Percentiles rank a stretch among this genome's conserved stretches.
Evolutionary conservation across 192 early-diverging fungal species (phyloP).

Genomic region (Coemansia sp.): DNA sequence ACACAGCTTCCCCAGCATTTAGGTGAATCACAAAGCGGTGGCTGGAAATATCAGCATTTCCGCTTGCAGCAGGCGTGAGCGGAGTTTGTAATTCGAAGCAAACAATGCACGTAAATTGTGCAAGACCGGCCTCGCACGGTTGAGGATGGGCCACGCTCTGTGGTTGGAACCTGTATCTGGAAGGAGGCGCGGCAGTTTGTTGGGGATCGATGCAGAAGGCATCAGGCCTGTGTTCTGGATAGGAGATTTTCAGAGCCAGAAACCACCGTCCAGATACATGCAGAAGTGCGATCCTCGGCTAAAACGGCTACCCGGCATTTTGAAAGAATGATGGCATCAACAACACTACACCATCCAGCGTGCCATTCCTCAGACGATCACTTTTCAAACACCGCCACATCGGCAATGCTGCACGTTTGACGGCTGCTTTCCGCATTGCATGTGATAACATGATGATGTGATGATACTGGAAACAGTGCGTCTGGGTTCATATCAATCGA

Average conservation of each 20-base stretch:
- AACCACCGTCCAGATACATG: not conserved
- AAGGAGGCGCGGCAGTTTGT: not conserved
- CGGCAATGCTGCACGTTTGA: not conserved
- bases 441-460: not conserved
- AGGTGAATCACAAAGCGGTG: not conserved
- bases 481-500: not conserved
- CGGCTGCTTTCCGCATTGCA: constrained; percentile 2
- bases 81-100: constrained; percentile 7
- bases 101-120: too few species aligned
- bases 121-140: not conserved
- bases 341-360: not conserved
- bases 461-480: not conserved
- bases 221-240: constrained; percentile 5
- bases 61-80: not conserved
- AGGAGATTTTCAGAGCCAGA: constrained; percentile 1
- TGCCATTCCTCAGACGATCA: not conserved
- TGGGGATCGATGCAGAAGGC: not conserved
- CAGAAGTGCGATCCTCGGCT: constrained; percentile 7
- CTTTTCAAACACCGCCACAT: constrained; percentile 1
- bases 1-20: not conserved
- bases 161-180: not conserved
- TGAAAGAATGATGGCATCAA: not conserved
- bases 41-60: not conserved
- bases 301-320: constrained; percentile 6
- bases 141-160: not conserved